Evolutionary conservation across 129 eudicot species (phyloP).

Genomic region (Glebionis coronaria): DNA sequence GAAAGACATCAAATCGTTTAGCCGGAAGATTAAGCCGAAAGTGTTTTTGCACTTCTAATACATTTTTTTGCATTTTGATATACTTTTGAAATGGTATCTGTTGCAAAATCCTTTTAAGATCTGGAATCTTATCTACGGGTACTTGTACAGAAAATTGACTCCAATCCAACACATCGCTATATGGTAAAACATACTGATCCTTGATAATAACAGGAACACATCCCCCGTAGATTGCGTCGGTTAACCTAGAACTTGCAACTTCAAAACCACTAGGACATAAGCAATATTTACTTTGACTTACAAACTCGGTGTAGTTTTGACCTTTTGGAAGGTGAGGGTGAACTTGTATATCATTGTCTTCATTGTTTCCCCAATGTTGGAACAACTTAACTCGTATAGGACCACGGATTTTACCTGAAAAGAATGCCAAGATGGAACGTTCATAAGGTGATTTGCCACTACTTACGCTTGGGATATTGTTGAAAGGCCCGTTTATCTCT

Average conservation of each 20-base stretch:
- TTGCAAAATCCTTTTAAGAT: slow-evolving; percentile 2
- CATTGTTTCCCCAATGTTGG: slow-evolving; percentile 12
- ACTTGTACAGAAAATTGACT: slow-evolving; percentile 14
- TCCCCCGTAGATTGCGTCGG: background rate
- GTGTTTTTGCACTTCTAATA: slow-evolving; percentile 6
- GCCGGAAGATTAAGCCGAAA: slow-evolving; percentile 5
- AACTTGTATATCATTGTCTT: slow-evolving; percentile 1
- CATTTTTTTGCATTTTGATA: background rate
- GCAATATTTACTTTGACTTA: slow-evolving; percentile 5
- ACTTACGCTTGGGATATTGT: slow-evolving; percentile 2
- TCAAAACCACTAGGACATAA: slow-evolving; percentile 9
- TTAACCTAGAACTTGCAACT: slow-evolving; percentile 3
- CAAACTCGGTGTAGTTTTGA: slow-evolving; percentile 7
- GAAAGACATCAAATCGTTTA: background rate
- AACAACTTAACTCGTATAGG: background rate
- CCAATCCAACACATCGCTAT: slow-evolving; percentile 15
- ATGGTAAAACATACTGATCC: background rate
- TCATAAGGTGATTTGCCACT: slow-evolving; percentile 2
- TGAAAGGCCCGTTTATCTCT: background rate
- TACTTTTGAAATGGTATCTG: slow-evolving; percentile 9
- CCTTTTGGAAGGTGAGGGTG: slow-evolving; percentile 7
- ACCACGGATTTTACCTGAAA: background rate
- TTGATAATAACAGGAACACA: background rate
- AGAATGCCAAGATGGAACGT: slow-evolving; percentile 10
- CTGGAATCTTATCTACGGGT: background rate